Percentiles rank a stretch among this genome's conserved stretches.
These are phyloP conservation scores for Hysterangium stoloniferum DNA, from an alignment of 768 basidiomycete genomes.

Conservation along the genomic window DNA sequence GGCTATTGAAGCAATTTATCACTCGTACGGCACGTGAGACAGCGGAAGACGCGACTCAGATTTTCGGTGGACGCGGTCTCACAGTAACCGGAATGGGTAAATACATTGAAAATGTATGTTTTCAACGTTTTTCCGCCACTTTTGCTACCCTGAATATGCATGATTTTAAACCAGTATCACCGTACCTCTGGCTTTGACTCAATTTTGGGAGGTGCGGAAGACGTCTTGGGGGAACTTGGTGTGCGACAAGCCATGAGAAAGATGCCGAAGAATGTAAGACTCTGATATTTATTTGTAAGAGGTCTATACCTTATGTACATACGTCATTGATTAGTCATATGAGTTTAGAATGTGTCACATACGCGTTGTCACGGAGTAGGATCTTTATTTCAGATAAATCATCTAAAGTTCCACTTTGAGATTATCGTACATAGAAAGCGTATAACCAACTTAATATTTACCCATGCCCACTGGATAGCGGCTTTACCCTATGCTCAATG, in stretches of 20 bases:
- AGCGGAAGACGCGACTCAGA: constrained; percentile 69
- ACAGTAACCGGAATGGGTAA: constrained; percentile 86
- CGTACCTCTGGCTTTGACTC: constrained; percentile 14
- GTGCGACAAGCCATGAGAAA: constrained; percentile 67
- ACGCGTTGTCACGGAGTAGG: constrained; percentile 6
- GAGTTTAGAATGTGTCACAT: too few species aligned
- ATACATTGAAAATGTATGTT: constrained; percentile 67
- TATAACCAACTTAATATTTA: too few species aligned
- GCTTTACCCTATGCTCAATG: too few species aligned
- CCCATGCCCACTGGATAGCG: too few species aligned
- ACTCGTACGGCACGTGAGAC: constrained; percentile 39
- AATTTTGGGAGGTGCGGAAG: constrained; percentile 73
- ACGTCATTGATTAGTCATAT: constrained; percentile 1
- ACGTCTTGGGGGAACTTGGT: constrained; percentile 66
- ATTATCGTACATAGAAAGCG: too few species aligned
- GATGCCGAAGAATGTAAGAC: constrained; percentile 46
- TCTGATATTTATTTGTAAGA: constrained; percentile 23
- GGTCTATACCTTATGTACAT: background rate
- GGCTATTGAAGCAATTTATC: constrained; percentile 77
- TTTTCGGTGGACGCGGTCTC: constrained; percentile 86
- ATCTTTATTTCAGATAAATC: too few species aligned
- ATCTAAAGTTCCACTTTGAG: too few species aligned
- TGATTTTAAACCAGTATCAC: constrained; percentile 22
- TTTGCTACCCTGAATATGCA: background rate
- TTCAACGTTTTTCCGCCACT: background rate